Evolutionary conservation across 2,329 filamentous ascomycete species (phyloP).

Genomic region (Sporothrix phasma): DNA sequence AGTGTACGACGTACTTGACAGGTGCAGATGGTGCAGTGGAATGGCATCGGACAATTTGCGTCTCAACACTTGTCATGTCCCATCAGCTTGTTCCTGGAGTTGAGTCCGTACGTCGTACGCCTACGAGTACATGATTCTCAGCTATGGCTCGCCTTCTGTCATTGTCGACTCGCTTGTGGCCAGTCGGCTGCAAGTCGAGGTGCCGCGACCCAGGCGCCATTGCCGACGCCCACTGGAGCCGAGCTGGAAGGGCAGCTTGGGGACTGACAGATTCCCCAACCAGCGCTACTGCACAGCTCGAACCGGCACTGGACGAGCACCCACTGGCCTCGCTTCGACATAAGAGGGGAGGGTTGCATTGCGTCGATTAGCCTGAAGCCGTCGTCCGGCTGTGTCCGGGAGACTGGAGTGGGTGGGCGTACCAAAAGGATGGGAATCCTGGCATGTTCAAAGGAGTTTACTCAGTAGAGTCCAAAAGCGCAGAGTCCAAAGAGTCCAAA

Average conservation of each 20-base stretch:
- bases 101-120: too few species aligned
- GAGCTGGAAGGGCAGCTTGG: too few species aligned
- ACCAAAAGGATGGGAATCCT: too few species aligned
- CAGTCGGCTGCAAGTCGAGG: not conserved
- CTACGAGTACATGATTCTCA: too few species aligned
- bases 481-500: not conserved
- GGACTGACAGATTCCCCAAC: not conserved
- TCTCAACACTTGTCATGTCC: not conserved
- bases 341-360: not conserved
- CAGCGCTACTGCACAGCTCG: not conserved
- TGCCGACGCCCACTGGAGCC: too few species aligned
- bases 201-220: too few species aligned
- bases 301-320: not conserved
- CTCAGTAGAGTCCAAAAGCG: not conserved
- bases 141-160: not conserved
- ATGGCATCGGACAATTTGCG: not conserved
- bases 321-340: not conserved
- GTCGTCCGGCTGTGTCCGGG: not conserved
- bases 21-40: too few species aligned
- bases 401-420: too few species aligned
- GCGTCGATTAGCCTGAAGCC: not conserved
- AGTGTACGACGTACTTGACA: too few species aligned
- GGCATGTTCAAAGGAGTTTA: too few species aligned
- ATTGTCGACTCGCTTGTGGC: not conserved
- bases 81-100: too few species aligned